Evolutionary conservation across 1,284 basidiomycete species (phyloP), one percentile per base, ranked within the genome.

Genomic region (Entoloma clypeatum): DNA sequence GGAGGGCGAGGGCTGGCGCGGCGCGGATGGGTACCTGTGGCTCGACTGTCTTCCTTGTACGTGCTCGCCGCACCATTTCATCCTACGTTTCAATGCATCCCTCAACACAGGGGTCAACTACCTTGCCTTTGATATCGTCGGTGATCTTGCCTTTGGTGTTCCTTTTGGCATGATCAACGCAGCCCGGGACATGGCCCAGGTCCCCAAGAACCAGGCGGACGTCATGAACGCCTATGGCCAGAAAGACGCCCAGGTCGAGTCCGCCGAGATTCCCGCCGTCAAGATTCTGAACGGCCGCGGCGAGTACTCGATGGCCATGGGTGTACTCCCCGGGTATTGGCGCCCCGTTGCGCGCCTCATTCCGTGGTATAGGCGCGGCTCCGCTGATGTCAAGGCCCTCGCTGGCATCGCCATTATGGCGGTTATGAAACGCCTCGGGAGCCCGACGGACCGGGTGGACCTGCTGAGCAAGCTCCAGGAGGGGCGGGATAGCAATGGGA

Each of bases 121-220:
- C 59, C 82, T 93, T 33, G 89, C 88, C 0, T 95, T 95, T 59
- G 91, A 93, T 62, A 87, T 90, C 53, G 88, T 93, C 38, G 83
- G 86, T 42, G 85, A 89, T 58, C 73, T 91, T 18, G 87, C 89
- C 0, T 93, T 93, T 52, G 91, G 91, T 7, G 75, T 77, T 8
- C 83, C 92, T 0, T 95, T 96, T 53, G 92, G 90, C 21, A 96
- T 96, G 92, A 72, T 96, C 44, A 60, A 78, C 40, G 77, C 81
- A 4, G 84, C 75, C 26, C 76, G 77, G 44, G 90, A 93, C 59
- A 74, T 79, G 8, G 90, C 86, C 1, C 73, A 79, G 5, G 82
- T 72, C 0, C 69, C 72, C 18, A 67, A 59, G 19, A 56, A 63
- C 38, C 67, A 63, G 19, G 46, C 63, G 40, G 55, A 71, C 19